Base-by-base conservation (phyloP, 2,329 filamentous ascomycete species). In the Aspergillus novoparasiticus region DNA sequence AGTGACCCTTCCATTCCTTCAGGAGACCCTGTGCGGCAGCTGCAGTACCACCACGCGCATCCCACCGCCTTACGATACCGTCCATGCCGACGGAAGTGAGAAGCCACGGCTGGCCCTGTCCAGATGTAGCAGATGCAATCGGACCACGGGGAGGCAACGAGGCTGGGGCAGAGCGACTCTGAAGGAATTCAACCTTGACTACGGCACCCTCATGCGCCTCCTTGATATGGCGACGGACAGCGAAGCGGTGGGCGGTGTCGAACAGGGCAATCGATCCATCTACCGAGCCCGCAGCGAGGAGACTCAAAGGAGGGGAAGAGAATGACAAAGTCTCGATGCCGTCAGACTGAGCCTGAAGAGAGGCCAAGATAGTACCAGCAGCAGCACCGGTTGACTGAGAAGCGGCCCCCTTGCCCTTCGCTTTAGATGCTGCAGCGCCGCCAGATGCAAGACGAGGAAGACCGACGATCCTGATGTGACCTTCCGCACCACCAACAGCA, bases 51-150 rank as follows among this genome's bases (percentile, higher is more conserved):
- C 89, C 89, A 51, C 89, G 79, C 6, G 87, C 83, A 79, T 99
- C 94, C 95, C 95, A 99, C 64, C 94, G 84, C 72, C 92, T 85
- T 23, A 99, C 87, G 0, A 94, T 93, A 21, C 95, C 94, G 73
- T 99, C 95, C 85, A 97, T 92, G 10, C 95, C 95, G 69, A 90
- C 94, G 67, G 88, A 92, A 2, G 94, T 98, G 59, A 98, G 82
- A 65, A 96, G 74, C 89, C 75, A 80, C 87, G 94, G 62, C 79
- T 85, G 70, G 73, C 82, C 62, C 72, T 80, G 68, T 67, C 69
- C 64, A 23, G 72, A 66, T 3, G 73, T 68, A 30, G 72, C 69
- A 28, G 72, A 53, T 2, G 73, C 69, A 48, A 71, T 57, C 12
- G 74, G 64, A 2, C 66, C 69, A 2, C 74, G 65, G 16, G 70